These are phyloP conservation scores for Coemansia pectinata DNA, from an alignment of 192 early-diverging fungal genomes.

Conservation along the genomic window DNA sequence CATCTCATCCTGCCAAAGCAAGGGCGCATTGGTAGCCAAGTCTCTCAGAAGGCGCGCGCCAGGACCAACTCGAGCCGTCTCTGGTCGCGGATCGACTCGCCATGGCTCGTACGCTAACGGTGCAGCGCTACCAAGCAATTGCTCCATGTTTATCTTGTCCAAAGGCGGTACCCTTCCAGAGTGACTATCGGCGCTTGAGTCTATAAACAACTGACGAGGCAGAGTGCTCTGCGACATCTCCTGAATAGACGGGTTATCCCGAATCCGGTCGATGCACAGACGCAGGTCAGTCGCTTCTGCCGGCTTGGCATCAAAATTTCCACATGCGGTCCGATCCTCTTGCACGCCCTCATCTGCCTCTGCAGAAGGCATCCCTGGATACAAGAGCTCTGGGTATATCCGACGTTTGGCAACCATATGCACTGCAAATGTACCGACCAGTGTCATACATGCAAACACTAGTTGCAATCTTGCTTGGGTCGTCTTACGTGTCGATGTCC, in stretches of 20 bases:
- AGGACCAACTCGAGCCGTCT: background rate
- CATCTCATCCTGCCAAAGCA: slow-evolving; percentile 6
- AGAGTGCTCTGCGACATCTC: background rate
- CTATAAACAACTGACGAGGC: background rate
- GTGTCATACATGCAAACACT: background rate
- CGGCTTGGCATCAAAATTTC: background rate
- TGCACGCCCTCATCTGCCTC: background rate
- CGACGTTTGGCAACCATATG: background rate
- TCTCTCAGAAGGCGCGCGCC: background rate
- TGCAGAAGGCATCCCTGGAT: background rate
- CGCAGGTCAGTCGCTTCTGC: background rate
- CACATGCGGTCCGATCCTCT: background rate
- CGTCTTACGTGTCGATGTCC: slow-evolving; percentile 8
- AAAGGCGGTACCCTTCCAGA: background rate
- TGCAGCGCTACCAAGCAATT: background rate
- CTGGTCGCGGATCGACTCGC: slow-evolving; percentile 5
- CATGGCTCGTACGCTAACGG: slow-evolving; percentile 9
- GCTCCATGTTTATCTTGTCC: background rate
- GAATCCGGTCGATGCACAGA: background rate
- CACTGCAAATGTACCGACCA: background rate
- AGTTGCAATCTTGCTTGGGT: background rate
- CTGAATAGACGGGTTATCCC: background rate
- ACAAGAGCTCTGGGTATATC: slow-evolving; percentile 7
- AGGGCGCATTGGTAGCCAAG: background rate
- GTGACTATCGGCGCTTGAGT: background rate